phyloP scores from a whole-genome alignment of 805 yeast genomes.

The Candida fluviatilis region DNA sequence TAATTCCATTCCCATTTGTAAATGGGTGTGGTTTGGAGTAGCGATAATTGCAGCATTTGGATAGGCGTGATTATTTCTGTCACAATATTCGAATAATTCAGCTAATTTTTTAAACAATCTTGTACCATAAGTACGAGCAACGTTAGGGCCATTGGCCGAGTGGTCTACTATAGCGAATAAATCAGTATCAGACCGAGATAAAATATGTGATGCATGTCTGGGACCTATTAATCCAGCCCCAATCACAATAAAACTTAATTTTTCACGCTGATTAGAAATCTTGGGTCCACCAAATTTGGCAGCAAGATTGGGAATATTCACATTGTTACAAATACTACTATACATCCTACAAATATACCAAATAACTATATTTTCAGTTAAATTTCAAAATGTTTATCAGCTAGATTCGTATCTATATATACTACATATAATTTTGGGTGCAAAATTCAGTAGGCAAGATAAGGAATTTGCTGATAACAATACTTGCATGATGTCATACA shows the following conservation, averaged over 20 bases:
- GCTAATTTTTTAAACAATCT: constrained; percentile 20
- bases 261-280: not conserved
- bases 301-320: constrained; percentile 2
- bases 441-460: not conserved
- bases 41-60: constrained; percentile 41
- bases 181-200: constrained; percentile 18
- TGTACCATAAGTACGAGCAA: constrained; percentile 24
- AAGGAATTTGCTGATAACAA: not conserved
- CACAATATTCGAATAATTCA: constrained; percentile 23
- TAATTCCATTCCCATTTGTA: constrained; percentile 27
- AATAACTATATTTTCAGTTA: too few species aligned
- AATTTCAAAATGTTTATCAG: too few species aligned
- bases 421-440: not conserved
- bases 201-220: constrained; percentile 34
- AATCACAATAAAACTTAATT: constrained; percentile 20
- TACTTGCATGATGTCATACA: not conserved
- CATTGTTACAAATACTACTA: constrained; percentile 1
- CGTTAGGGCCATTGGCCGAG: constrained; percentile 24
- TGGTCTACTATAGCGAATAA: constrained; percentile 36
- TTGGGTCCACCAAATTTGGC: not conserved
- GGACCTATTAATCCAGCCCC: constrained; percentile 42
- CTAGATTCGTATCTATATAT: not conserved
- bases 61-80: constrained; percentile 14
- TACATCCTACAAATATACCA: constrained; percentile 3
- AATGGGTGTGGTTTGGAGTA: constrained; percentile 41